These are phyloP conservation scores for Puccinia brachypodii DNA, from an alignment of 1,284 basidiomycete species.

Conservation along the genomic window DNA sequence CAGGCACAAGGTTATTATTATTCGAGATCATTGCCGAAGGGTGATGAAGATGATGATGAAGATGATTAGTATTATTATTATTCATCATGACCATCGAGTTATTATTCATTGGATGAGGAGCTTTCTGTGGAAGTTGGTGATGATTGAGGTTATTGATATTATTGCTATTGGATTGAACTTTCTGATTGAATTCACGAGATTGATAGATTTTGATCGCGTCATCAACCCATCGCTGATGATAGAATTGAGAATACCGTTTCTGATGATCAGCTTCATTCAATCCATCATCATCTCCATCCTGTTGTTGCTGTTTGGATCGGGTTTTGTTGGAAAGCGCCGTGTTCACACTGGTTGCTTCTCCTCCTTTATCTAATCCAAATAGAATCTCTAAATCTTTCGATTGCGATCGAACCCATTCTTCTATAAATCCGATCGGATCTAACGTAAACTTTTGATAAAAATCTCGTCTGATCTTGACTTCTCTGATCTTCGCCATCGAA, in stretches of 20 bases:
- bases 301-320: neutral
- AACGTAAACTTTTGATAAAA: constrained; percentile 38
- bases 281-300: neutral
- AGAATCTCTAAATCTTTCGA: constrained; percentile 26
- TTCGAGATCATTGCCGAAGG: too few relatives aligned
- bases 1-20: too few relatives aligned
- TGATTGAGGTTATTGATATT: neutral
- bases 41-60: too few relatives aligned
- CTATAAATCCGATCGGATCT: constrained; percentile 35
- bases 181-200: constrained; percentile 10
- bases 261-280: neutral
- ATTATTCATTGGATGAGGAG: neutral
- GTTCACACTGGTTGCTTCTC: neutral
- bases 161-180: neutral
- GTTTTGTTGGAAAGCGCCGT: neutral
- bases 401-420: constrained; percentile 37
- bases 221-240: constrained; percentile 23
- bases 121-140: neutral
- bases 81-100: too few relatives aligned
- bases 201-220: constrained; percentile 35
- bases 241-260: constrained; percentile 28
- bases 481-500: constrained; percentile 24
- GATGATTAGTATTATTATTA: too few relatives aligned
- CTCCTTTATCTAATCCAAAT: constrained; percentile 27
- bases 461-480: constrained; percentile 42